Evolutionary conservation across 371 early-diverging fungal genomes (phyloP).

Genomic region (Mortierella sp.): DNA sequence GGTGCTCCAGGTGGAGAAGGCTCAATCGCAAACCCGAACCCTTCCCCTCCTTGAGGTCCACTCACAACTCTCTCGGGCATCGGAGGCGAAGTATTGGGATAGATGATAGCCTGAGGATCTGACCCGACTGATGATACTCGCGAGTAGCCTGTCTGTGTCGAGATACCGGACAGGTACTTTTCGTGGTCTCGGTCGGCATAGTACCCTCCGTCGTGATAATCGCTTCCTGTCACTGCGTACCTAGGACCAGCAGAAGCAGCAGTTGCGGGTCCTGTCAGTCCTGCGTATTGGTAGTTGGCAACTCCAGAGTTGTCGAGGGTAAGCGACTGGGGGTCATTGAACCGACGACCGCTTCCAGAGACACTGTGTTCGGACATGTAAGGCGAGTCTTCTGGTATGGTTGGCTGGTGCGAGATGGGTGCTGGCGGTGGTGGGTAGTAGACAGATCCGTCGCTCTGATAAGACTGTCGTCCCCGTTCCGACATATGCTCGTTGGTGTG

Average conservation of each 20-base stretch:
- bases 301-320: background rate
- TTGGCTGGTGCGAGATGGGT: background rate
- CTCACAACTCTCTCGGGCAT: slow-evolving; percentile 30
- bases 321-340: slow-evolving; percentile 25
- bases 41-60: slow-evolving; percentile 31
- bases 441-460: slow-evolving; percentile 20
- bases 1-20: slow-evolving; percentile 28
- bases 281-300: slow-evolving; percentile 3
- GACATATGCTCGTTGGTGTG: slow-evolving; percentile 7
- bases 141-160: slow-evolving; percentile 19
- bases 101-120: background rate
- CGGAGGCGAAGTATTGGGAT: slow-evolving; percentile 16
- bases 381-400: background rate
- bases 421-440: slow-evolving; percentile 36
- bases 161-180: slow-evolving; percentile 13
- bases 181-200: background rate
- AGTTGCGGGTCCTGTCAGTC: background rate
- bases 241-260: background rate
- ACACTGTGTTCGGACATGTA: background rate
- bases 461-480: slow-evolving; percentile 20
- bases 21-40: slow-evolving; percentile 17
- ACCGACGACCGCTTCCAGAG: slow-evolving; percentile 2
- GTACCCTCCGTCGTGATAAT: slow-evolving; percentile 1
- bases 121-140: slow-evolving; percentile 5
- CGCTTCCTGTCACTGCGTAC: background rate